Evolutionary conservation across 2,329 filamentous ascomycete genomes (phyloP).

Genomic region (Botrytis aclada): DNA sequence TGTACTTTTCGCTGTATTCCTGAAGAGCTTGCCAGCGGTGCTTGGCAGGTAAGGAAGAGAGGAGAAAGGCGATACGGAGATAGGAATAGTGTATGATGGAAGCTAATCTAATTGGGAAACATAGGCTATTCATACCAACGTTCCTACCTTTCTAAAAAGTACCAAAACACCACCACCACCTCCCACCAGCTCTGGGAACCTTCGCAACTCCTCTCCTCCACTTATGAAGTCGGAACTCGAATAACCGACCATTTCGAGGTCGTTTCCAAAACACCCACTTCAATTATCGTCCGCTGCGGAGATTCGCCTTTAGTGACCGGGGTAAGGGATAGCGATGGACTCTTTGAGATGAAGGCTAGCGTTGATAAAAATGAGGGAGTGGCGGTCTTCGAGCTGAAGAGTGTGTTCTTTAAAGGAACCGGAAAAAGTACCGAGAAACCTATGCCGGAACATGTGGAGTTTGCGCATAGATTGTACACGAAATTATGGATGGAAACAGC

Average conservation of each 20-base stretch:
- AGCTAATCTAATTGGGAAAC: slow-evolving; percentile 8
- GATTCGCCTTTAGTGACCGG: slow-evolving; percentile 58
- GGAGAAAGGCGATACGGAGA: neutral
- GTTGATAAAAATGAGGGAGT: slow-evolving; percentile 60
- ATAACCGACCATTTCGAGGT: slow-evolving; percentile 74
- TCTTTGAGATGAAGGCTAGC: slow-evolving; percentile 62
- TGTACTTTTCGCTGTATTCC: slow-evolving; percentile 30
- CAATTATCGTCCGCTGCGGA: slow-evolving; percentile 63
- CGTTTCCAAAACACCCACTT: slow-evolving; percentile 57
- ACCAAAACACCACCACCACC: slow-evolving; percentile 51
- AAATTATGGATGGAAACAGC: slow-evolving; percentile 56
- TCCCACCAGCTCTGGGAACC: slow-evolving; percentile 59
- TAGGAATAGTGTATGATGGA: neutral
- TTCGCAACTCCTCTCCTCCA: slow-evolving; percentile 51
- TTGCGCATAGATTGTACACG: slow-evolving; percentile 53
- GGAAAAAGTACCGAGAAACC: slow-evolving; percentile 43
- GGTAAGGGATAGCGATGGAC: slow-evolving; percentile 58
- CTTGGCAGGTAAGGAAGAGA: neutral
- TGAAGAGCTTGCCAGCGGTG: neutral
- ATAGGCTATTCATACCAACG: slow-evolving; percentile 55
- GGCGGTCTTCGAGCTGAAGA: slow-evolving; percentile 64
- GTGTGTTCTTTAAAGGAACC: slow-evolving; percentile 55
- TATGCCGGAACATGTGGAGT: slow-evolving; percentile 47
- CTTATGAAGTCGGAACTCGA: slow-evolving; percentile 59
- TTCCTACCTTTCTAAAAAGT: slow-evolving; percentile 56